Evolutionary conservation across 2,329 filamentous ascomycete species (phyloP).

Genomic region (Colletotrichum scovillei): DNA sequence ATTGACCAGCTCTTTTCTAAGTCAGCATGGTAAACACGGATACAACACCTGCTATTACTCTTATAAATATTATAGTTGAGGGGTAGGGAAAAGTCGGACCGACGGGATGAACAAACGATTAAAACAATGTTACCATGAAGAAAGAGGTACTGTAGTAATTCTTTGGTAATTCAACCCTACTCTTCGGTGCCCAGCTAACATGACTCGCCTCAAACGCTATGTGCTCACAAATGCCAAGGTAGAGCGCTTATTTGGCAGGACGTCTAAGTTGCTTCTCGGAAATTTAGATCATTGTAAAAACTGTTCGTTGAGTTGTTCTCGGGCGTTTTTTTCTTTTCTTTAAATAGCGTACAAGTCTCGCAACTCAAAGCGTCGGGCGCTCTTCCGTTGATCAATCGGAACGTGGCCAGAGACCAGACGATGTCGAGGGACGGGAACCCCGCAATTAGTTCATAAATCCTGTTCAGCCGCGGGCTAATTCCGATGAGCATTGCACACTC

Average conservation of each 20-base stretch:
- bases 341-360: background rate
- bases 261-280: background rate
- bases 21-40: background rate
- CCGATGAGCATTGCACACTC: slow-evolving; percentile 38
- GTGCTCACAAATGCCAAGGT: background rate
- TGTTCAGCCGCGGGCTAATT: slow-evolving; percentile 26
- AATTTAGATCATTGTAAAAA: background rate
- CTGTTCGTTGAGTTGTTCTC: background rate
- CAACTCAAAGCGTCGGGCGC: background rate
- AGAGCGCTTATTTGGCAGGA: background rate
- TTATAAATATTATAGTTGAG: background rate
- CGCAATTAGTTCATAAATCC: background rate
- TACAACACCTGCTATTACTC: background rate
- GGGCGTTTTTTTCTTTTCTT: no score
- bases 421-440: background rate
- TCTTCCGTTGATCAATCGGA: background rate
- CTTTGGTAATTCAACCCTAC: background rate
- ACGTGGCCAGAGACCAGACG: no score
- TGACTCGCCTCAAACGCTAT: background rate
- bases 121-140: background rate
- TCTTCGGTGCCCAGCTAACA: background rate
- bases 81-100: background rate
- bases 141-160: background rate
- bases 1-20: background rate
- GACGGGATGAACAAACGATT: background rate